Conservation (phyloP, 1,284 basidiomycete genomes). For the Irpex sp. region DNA sequence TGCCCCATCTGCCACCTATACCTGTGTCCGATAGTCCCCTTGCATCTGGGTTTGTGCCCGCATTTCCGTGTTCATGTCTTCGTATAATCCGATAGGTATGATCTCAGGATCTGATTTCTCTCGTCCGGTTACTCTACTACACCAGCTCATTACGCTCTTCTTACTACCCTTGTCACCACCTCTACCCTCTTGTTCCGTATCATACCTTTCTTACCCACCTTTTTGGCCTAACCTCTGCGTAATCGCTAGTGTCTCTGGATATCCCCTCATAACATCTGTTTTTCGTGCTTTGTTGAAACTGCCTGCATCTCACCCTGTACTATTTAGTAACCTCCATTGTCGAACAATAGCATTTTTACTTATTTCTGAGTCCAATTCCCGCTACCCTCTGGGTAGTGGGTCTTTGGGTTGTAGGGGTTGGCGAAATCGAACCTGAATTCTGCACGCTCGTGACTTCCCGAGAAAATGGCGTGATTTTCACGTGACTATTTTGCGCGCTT, state of each 20-base stretch:
- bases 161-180: neutral
- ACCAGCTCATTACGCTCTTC: neutral
- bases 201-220: neutral
- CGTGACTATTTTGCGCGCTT: too few relatives aligned
- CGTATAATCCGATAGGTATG: neutral
- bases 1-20: slow-evolving; percentile 3
- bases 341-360: slow-evolving; percentile 1
- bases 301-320: slow-evolving; percentile 3
- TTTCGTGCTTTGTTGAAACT: neutral
- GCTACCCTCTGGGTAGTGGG: neutral
- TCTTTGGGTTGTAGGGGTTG: too few relatives aligned
- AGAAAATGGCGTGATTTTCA: too few relatives aligned
- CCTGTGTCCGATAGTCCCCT: neutral
- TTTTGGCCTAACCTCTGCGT: neutral
- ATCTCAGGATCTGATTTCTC: neutral
- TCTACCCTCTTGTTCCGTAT: neutral
- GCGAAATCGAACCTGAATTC: too few relatives aligned
- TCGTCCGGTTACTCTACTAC: neutral
- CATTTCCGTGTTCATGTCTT: neutral
- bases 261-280: neutral
- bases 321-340: neutral
- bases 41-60: neutral
- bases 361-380: neutral
- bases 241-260: neutral
- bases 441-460: too few relatives aligned